Evolutionary conservation across 805 yeast genomes (phyloP).

Genomic region (Ogataea dorogensis): DNA sequence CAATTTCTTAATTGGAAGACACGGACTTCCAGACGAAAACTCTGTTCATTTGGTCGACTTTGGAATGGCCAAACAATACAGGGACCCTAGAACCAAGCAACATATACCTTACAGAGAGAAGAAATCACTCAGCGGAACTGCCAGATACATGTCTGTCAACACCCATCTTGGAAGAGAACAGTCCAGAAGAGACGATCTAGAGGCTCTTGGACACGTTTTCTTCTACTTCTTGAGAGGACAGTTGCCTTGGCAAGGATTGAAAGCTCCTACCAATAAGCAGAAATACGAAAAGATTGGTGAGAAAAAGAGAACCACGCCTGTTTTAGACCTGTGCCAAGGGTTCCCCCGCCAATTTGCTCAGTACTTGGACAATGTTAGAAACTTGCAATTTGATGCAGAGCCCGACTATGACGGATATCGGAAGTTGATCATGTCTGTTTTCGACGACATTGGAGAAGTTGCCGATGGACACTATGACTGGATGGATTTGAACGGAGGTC

Average conservation of each 20-base stretch:
- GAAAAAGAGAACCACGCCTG: constrained; percentile 86
- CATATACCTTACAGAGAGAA: constrained; percentile 97
- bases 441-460: constrained; percentile 64
- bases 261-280: constrained; percentile 96
- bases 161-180: constrained; percentile 98
- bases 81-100: constrained; percentile 93
- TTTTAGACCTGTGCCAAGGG: constrained; percentile 82
- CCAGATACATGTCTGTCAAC: constrained; percentile 97
- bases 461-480: constrained; percentile 95
- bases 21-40: constrained; percentile 80
- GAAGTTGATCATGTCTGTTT: constrained; percentile 71
- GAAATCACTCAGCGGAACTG: constrained; percentile 94
- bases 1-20: constrained; percentile 90
- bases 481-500: constrained; percentile 94
- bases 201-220: constrained; percentile 94
- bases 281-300: constrained; percentile 97
- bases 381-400: constrained; percentile 85
- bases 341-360: constrained; percentile 92
- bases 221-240: constrained; percentile 93
- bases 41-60: constrained; percentile 89
- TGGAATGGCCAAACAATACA: constrained; percentile 97
- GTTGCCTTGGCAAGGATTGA: constrained; percentile 98
- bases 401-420: constrained; percentile 92
- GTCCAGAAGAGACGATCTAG: constrained; percentile 93
- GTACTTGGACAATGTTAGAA: constrained; percentile 84